Conservation (phyloP, 2,329 filamentous ascomycete species). For the Aspergillus novoparasiticus region DNA sequence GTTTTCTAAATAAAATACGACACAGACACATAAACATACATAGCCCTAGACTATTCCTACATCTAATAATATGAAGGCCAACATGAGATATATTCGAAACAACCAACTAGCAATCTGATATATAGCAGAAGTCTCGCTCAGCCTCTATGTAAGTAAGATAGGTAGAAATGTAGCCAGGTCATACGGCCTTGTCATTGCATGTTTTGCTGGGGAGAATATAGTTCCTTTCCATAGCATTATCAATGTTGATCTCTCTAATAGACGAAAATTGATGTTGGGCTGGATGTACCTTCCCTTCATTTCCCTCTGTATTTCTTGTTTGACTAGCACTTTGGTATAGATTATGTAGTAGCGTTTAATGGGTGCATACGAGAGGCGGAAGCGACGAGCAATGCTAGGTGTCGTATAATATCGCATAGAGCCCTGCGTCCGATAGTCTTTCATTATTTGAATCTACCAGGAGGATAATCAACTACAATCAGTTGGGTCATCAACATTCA, state of each 20-base stretch:
- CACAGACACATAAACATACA: background rate
- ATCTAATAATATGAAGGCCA: background rate
- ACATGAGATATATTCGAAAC: background rate
- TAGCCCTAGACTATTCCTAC: background rate
- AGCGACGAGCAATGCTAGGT: background rate
- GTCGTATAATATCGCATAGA: background rate
- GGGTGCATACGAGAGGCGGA: background rate
- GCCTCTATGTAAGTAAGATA: background rate
- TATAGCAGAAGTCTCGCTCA: background rate
- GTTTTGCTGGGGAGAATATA: background rate
- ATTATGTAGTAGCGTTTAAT: background rate
- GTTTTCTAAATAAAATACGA: background rate
- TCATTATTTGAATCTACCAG: background rate
- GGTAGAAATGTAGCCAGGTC: background rate
- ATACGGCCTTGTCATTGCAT: background rate
- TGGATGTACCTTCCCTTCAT: no score
- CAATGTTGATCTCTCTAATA: no score
- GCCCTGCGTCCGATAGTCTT: background rate
- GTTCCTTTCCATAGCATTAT: background rate
- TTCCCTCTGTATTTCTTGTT: no score
- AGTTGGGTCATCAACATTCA: background rate
- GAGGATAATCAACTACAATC: background rate
- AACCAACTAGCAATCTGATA: background rate
- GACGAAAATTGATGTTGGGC: no score
- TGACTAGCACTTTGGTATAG: no score